phyloP scores from a whole-genome alignment of 2,329 filamentous ascomycete genomes.

The Ramularia collo-cygni region DNA sequence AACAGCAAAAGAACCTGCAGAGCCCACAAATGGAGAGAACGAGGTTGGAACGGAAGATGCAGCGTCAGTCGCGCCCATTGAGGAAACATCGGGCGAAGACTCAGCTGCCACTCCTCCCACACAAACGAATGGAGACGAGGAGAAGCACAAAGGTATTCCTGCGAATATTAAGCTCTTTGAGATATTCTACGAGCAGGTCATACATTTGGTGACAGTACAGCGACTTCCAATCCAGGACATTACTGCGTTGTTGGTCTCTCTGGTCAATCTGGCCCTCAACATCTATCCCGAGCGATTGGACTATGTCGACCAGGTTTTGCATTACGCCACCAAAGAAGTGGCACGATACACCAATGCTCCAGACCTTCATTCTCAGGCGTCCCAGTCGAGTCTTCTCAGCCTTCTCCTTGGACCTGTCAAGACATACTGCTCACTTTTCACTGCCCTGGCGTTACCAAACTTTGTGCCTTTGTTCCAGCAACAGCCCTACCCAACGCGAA shows the following conservation, averaged over 20 bases:
- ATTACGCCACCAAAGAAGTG: conserved; percentile 81
- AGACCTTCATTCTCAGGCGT: conserved; percentile 81
- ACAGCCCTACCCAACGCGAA: conserved; percentile 85
- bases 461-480: conserved; percentile 85
- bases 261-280: conserved; percentile 87
- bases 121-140: conserved; percentile 36
- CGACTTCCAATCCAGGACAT: conserved; percentile 90
- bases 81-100: conserved; percentile 22
- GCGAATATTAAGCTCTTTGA: conserved; percentile 86
- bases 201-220: conserved; percentile 85
- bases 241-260: conserved; percentile 85
- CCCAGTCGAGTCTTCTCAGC: conserved; percentile 82
- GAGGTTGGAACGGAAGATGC: conserved; percentile 14
- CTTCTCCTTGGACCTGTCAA: conserved; percentile 87
- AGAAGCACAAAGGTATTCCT: conserved; percentile 54
- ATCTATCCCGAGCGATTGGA: conserved; percentile 90
- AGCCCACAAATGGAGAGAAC: conserved; percentile 24
- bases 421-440: conserved; percentile 89
- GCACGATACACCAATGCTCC: conserved; percentile 85
- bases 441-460: conserved; percentile 84
- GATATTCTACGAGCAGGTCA: conserved; percentile 94
- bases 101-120: conserved; percentile 19
- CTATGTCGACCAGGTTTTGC: conserved; percentile 89
- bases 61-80: conserved; percentile 17
- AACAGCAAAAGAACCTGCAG: conserved; percentile 21